A percentile compares a stretch with the other conserved stretches of the same genome.
Evolutionary conservation across 495 filamentous ascomycete genomes (phyloP).

Genomic region (Thozetella sp.): DNA sequence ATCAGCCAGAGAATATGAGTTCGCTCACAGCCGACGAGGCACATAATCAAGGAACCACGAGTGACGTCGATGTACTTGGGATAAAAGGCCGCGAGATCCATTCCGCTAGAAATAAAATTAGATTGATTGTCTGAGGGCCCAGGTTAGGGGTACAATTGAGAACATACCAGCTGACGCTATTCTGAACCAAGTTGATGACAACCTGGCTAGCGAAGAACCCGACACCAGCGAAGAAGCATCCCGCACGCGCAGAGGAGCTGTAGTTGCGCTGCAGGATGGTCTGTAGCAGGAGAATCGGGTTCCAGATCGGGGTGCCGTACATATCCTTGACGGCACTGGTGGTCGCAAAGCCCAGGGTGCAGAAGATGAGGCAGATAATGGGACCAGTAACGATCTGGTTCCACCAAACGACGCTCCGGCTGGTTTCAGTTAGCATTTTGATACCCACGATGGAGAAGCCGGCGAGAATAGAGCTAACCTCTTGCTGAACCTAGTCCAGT

Average conservation of each 20-base stretch:
- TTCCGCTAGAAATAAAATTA: too few species aligned
- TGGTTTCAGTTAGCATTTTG: neutral
- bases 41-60: neutral
- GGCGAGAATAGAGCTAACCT: neutral
- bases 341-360: neutral
- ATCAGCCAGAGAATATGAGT: too few species aligned
- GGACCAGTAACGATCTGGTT: neutral
- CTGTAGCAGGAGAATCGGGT: neutral
- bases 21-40: neutral
- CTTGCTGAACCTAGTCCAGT: neutral
- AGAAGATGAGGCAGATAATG: neutral
- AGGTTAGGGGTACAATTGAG: too few species aligned
- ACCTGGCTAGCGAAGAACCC: conserved; percentile 1
- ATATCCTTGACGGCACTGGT: conserved; percentile 1
- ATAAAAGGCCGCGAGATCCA: conserved; percentile 2
- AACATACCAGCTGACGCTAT: conserved; percentile 2
- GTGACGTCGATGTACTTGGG: conserved; percentile 2
- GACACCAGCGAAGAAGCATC: conserved; percentile 2
- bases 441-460: neutral
- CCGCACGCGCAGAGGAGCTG: neutral
- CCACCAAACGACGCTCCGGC: neutral
- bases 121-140: too few species aligned
- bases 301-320: neutral
- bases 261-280: neutral
- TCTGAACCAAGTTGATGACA: conserved; percentile 1